Base-by-base conservation (phyloP, 139 green algal species). In the Picochlorum sp. region DNA sequence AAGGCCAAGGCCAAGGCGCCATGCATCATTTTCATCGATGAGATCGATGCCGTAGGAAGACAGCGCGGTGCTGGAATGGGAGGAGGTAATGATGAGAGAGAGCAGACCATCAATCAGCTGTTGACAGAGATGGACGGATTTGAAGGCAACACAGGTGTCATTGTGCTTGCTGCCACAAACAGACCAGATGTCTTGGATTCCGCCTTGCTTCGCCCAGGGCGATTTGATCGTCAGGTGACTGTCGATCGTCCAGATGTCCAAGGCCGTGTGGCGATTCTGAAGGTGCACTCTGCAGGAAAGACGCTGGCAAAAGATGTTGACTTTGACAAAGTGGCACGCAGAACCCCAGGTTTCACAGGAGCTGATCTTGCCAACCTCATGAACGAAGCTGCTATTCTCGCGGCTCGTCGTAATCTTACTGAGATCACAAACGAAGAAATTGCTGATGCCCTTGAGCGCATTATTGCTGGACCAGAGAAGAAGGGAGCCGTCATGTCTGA, bases 371-470 rank as follows among this genome's bases (percentile, higher is more conserved):
- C 97, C 83, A 98, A 98, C 85, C 83, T 99, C 45, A 97, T 98
- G 90, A 99, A 99, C 75, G 94, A 99, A 87, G 89, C 94, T 2
- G 94, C 94, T 60, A 98, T 99, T 74, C 70, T 98, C 67, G 94
- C 94, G 21, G 94, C 94, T 0, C 81, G 94, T 49, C 83, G 94
- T 59, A 74, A 87, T 57, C 80, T 98, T 41, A 97, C 95, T 80
- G 92, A 98, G 83, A 96, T 99, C 74, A 85, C 66, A 81, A 98
- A 98, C 65, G 94, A 99, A 69, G 94, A 99, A 83, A 97, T 99
- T 63, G 88, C 86, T 13, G 94, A 99, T 70, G 94, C 94, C 0
- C 81, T 99, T 67, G 94, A 99, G 81, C 85, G 94, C 65, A 98
- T 99, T 81, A 87, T 98, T 34, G 94, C 91, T 13, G 94, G 94